A percentile compares a stretch with the other conserved stretches of the same genome.
Conservation (phyloP, 768 basidiomycete species). For the Pleurotus djamor region DNA sequence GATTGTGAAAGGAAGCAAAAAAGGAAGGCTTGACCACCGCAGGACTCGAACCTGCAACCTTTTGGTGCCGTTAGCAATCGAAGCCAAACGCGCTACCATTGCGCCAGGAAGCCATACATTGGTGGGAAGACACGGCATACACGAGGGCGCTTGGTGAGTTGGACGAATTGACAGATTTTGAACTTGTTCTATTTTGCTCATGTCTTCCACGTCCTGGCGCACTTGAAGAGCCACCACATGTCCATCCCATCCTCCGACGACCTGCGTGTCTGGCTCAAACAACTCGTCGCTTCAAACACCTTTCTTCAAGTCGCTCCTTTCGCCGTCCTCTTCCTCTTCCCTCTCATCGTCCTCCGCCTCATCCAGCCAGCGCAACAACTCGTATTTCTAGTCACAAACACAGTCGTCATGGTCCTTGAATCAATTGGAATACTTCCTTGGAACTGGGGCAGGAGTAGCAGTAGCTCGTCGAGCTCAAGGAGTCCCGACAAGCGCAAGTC, state of each 20-base stretch:
- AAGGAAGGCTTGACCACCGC: conserved; percentile 66
- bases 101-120: conserved; percentile 70
- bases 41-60: conserved; percentile 98
- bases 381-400: conserved; percentile 19
- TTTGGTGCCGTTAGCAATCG: conserved; percentile 40
- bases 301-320: conserved; percentile 62
- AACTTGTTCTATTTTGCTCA: background rate
- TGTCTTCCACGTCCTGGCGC: conserved; percentile 7
- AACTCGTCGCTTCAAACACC: conserved; percentile 33
- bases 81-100: conserved; percentile 97
- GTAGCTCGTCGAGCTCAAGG: conserved; percentile 1
- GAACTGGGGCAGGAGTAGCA: conserved; percentile 47
- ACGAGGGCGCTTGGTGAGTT: background rate
- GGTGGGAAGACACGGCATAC: background rate
- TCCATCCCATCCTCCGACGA: conserved; percentile 33
- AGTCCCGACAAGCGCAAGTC: conserved; percentile 35
- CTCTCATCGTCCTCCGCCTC: conserved; percentile 47
- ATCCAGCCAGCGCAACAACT: conserved; percentile 15
- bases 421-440: conserved; percentile 58
- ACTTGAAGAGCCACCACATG: conserved; percentile 31
- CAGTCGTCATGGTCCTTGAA: conserved; percentile 54
- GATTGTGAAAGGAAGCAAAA: conserved; percentile 10
- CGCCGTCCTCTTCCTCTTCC: conserved; percentile 50
- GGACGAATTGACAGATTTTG: background rate
- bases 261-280: conserved; percentile 32